Percentiles rank a stretch among this genome's conserved stretches.
phyloP scores from a whole-genome alignment of 2,329 filamentous ascomycete genomes.

The Westerdykella sp. region DNA sequence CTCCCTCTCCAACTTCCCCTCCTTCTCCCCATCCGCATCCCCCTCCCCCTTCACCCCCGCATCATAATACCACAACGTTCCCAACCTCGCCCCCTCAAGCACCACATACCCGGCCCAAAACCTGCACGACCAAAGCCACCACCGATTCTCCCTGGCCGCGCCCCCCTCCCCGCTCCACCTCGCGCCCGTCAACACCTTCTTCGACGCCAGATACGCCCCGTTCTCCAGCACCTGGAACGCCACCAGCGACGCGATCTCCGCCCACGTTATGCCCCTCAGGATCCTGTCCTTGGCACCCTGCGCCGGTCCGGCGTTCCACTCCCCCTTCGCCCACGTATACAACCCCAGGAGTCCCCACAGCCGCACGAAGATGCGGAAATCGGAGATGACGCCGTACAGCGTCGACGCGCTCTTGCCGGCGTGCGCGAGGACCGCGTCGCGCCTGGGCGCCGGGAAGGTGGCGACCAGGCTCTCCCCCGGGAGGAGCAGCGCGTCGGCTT shows the following conservation, averaged over 20 bases:
- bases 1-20: slow-evolving; percentile 40
- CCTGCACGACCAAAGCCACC: slow-evolving; percentile 66
- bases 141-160: slow-evolving; percentile 48
- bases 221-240: slow-evolving; percentile 79
- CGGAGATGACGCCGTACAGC: slow-evolving; percentile 60
- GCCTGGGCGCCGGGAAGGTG: slow-evolving; percentile 28
- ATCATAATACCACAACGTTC: slow-evolving; percentile 32
- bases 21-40: slow-evolving; percentile 38
- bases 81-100: slow-evolving; percentile 65
- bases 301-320: slow-evolving; percentile 16
- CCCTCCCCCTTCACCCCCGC: slow-evolving; percentile 15
- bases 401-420: slow-evolving; percentile 31
- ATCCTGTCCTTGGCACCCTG: slow-evolving; percentile 22
- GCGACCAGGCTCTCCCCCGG: slow-evolving; percentile 39
- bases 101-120: slow-evolving; percentile 76
- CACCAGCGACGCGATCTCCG: slow-evolving; percentile 62
- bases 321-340: slow-evolving; percentile 57
- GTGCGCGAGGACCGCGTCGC: slow-evolving; percentile 29
- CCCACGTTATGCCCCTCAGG: slow-evolving; percentile 50
- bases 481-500: slow-evolving; percentile 35
- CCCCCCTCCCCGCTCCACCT: slow-evolving; percentile 46
- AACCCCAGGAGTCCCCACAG: slow-evolving; percentile 73
- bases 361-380: slow-evolving; percentile 65
- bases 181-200: slow-evolving; percentile 55
- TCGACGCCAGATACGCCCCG: slow-evolving; percentile 66